These are phyloP conservation scores for Pittosporum tobira DNA, from an alignment of 129 eudicot genomes.

Conservation along the genomic window DNA sequence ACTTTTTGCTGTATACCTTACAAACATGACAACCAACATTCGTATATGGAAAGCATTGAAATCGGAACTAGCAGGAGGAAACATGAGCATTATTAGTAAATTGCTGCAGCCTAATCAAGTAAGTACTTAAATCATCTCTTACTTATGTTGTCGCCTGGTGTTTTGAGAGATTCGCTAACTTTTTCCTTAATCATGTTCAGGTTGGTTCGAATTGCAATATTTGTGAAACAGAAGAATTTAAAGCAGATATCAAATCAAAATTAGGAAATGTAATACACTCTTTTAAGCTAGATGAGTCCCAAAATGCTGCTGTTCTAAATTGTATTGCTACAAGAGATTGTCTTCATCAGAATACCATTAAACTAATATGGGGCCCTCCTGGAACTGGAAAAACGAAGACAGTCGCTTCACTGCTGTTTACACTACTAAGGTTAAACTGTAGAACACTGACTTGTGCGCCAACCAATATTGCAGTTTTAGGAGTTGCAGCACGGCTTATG, in stretches of 20 bases:
- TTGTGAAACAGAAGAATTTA: constrained; percentile 9
- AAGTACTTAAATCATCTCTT: constrained; percentile 6
- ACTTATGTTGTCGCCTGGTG: neutral
- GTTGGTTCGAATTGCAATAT: constrained; percentile 15
- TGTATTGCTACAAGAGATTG: constrained; percentile 38
- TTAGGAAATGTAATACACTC: constrained; percentile 7
- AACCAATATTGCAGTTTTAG: constrained; percentile 56
- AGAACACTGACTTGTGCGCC: constrained; percentile 72
- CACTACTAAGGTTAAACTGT: constrained; percentile 35
- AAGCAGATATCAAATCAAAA: neutral
- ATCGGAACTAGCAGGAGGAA: constrained; percentile 16
- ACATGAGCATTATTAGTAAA: constrained; percentile 23
- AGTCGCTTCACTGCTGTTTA: constrained; percentile 21
- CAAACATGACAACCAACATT: constrained; percentile 48
- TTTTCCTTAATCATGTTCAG: constrained; percentile 6
- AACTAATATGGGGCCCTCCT: constrained; percentile 83
- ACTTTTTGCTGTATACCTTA: constrained; percentile 36
- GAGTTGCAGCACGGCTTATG: constrained; percentile 36
- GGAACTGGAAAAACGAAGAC: constrained; percentile 78
- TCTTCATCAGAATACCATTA: constrained; percentile 25
- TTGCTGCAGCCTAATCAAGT: constrained; percentile 37
- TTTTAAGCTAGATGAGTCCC: constrained; percentile 45
- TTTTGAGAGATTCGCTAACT: neutral
- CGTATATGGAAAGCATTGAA: constrained; percentile 65
- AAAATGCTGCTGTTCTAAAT: constrained; percentile 44